phyloP scores from a whole-genome alignment of 176 grass and related monocot species.

The Juncus inflexus region DNA sequence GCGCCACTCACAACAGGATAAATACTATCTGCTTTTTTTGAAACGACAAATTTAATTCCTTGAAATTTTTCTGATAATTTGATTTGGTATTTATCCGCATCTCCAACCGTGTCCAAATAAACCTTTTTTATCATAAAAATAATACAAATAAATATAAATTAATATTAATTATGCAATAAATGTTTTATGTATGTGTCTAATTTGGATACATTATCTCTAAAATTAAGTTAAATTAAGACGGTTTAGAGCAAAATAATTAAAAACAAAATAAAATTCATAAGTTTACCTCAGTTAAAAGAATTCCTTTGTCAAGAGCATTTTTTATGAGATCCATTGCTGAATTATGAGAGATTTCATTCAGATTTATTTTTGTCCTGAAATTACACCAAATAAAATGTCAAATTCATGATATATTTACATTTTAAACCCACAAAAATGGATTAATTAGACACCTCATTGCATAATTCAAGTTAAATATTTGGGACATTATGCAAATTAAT shows the following conservation, averaged over 20 bases:
- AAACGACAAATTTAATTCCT: conserved; percentile 83
- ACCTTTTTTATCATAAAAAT: conserved; percentile 43
- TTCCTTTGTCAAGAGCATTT: conserved; percentile 59
- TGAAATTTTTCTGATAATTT: conserved; percentile 86
- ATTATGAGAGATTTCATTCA: conserved; percentile 96
- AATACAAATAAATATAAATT: background rate
- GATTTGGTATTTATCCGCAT: conserved; percentile 80
- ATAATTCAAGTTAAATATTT: background rate
- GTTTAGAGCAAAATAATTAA: too few species aligned
- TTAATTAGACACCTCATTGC: background rate
- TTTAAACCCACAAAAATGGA: background rate
- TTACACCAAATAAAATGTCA: conserved; percentile 1
- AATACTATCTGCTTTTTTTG: conserved; percentile 93
- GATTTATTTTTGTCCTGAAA: conserved; percentile 77
- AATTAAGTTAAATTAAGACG: too few species aligned
- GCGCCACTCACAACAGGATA: conserved; percentile 95
- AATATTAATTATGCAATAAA: background rate
- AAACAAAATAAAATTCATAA: conserved; percentile 15
- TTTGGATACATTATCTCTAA: too few species aligned
- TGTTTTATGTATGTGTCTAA: too few species aligned
- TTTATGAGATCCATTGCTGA: conserved; percentile 84
- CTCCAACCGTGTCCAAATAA: conserved; percentile 89
- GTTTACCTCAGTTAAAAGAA: conserved; percentile 72
- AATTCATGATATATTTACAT: background rate
- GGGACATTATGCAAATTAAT: background rate